A percentile compares a stretch with the other conserved stretches of the same genome.
phyloP scores from a whole-genome alignment of 192 early-diverging fungal genomes.

The Entomortierella parvispora region DNA sequence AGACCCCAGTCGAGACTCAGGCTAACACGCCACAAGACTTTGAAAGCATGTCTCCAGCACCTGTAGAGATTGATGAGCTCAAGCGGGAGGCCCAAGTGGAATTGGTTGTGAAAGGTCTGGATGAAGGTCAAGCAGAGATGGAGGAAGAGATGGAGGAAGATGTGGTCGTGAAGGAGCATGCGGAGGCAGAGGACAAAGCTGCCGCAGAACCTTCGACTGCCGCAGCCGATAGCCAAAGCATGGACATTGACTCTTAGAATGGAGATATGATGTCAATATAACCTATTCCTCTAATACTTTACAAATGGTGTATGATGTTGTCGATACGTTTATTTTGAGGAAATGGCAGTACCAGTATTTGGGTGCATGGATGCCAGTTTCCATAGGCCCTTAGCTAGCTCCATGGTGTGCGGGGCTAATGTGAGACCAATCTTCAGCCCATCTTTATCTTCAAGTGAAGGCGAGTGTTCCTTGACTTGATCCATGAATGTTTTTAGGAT shows the following conservation, averaged over 20 bases:
- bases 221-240: neutral
- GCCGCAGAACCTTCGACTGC: neutral
- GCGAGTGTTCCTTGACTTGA: neutral
- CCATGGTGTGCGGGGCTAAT: neutral
- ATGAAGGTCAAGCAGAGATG: conserved; percentile 51
- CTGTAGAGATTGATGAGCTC: conserved; percentile 24
- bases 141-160: conserved; percentile 49
- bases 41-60: conserved; percentile 50
- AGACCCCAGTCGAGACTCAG: conserved; percentile 47
- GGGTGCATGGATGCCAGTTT: conserved; percentile 18
- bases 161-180: conserved; percentile 35
- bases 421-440: conserved; percentile 15
- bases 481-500: conserved; percentile 5
- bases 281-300: neutral
- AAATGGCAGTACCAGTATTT: neutral
- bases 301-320: neutral
- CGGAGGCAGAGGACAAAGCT: neutral
- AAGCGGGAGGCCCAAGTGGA: conserved; percentile 40
- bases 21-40: conserved; percentile 52
- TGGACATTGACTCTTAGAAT: conserved; percentile 22
- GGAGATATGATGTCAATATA: neutral
- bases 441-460: neutral
- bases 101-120: conserved; percentile 45
- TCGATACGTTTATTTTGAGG: neutral
- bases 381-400: conserved; percentile 17